Conservation (phyloP, 2,329 filamentous ascomycete genomes). For the Talaromyces sp. region DNA sequence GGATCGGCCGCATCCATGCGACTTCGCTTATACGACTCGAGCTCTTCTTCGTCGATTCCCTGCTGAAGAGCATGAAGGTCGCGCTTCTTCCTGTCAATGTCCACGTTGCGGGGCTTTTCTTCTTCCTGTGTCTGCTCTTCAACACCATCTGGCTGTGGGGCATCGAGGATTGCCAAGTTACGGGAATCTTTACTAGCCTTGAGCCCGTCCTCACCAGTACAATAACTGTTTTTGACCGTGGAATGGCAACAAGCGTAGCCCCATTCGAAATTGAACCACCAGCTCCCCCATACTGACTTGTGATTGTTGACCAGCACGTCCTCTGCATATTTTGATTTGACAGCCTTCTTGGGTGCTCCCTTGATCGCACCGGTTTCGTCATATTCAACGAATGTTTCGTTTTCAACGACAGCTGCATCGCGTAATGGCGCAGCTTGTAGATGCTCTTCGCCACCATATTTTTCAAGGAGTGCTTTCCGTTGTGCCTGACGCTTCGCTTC, state of each 20-base stretch:
- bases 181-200: slow-evolving; percentile 73
- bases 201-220: slow-evolving; percentile 85
- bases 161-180: slow-evolving; percentile 43
- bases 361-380: slow-evolving; percentile 87
- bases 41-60: slow-evolving; percentile 73
- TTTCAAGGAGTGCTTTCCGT: slow-evolving; percentile 67
- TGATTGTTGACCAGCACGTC: slow-evolving; percentile 89
- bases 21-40: slow-evolving; percentile 79
- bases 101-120: slow-evolving; percentile 26
- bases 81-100: slow-evolving; percentile 57
- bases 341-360: slow-evolving; percentile 68
- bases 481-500: slow-evolving; percentile 63
- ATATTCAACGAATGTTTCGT: slow-evolving; percentile 87
- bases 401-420: slow-evolving; percentile 67
- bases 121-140: slow-evolving; percentile 20
- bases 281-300: slow-evolving; percentile 88
- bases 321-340: slow-evolving; percentile 87
- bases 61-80: slow-evolving; percentile 73
- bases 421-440: slow-evolving; percentile 58
- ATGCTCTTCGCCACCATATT: slow-evolving; percentile 70
- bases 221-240: slow-evolving; percentile 92
- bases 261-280: slow-evolving; percentile 96
- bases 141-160: slow-evolving; percentile 15
- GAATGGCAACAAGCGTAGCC: slow-evolving; percentile 95
- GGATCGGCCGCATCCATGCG: slow-evolving; percentile 71